Conservation (phyloP, 177 flowering plant species). For the Vitis hybrid region DNA sequence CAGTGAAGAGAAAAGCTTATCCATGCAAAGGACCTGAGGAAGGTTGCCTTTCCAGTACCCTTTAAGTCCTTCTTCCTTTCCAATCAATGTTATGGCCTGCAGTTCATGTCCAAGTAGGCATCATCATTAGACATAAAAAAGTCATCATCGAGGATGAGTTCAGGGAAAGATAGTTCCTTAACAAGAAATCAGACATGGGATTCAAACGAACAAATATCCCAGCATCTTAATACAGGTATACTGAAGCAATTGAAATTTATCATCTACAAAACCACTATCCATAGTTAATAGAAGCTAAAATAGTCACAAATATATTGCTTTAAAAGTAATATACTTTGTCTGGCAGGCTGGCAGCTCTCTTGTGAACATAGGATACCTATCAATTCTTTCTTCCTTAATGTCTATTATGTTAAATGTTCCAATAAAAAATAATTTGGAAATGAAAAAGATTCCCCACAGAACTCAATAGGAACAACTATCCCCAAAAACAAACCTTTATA, state of each 20-base stretch:
- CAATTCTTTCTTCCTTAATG: too few relatives aligned
- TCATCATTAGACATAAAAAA: neutral
- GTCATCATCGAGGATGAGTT: neutral
- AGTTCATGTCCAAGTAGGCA: slow-evolving; percentile 7
- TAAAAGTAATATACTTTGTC: too few relatives aligned
- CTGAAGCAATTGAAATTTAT: too few relatives aligned
- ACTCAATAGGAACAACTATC: neutral
- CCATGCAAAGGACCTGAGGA: slow-evolving; percentile 67
- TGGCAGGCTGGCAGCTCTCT: too few relatives aligned
- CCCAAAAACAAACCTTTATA: neutral
- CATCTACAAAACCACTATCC: too few relatives aligned
- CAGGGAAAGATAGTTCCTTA: too few relatives aligned
- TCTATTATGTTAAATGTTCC: neutral
- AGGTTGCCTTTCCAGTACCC: slow-evolving; percentile 99
- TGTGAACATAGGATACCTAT: too few relatives aligned
- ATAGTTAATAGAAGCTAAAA: too few relatives aligned
- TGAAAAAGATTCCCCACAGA: neutral
- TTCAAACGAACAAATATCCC: neutral
- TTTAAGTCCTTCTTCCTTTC: slow-evolving; percentile 86
- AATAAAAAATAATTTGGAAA: neutral
- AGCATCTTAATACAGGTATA: neutral
- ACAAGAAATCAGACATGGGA: neutral
- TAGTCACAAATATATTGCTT: too few relatives aligned
- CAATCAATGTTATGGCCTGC: slow-evolving; percentile 74
- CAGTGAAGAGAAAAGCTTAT: neutral